phyloP scores from a whole-genome alignment of 306 rosid species.

The peach (Prunus persica) region DNA sequence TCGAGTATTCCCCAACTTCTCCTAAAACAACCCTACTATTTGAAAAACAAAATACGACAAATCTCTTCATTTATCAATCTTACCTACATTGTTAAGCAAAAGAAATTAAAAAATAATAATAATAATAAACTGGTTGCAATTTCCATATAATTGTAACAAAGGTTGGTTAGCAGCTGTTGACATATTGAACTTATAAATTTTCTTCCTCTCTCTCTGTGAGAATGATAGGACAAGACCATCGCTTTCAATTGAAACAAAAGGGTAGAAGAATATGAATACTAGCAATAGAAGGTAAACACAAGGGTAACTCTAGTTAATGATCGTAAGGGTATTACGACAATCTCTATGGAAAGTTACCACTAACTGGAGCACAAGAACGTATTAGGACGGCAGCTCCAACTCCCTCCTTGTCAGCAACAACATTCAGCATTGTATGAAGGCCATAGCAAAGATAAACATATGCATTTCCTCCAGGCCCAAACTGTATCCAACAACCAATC shows the following conservation, averaged over 20 bases:
- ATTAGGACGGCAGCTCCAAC: constrained; percentile 83
- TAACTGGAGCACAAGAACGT: constrained; percentile 89
- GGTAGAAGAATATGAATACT: neutral
- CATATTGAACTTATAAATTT: too few relatives aligned
- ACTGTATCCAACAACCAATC: constrained; percentile 41
- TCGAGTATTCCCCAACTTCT: neutral
- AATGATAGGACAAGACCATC: neutral
- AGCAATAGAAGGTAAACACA: neutral
- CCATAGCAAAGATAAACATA: constrained; percentile 90
- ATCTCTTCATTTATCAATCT: neutral
- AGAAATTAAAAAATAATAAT: too few relatives aligned
- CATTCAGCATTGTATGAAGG: constrained; percentile 70
- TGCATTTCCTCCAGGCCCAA: constrained; percentile 90
- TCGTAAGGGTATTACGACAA: neutral
- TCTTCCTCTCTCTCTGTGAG: neutral
- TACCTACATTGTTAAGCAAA: neutral
- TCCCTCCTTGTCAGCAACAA: constrained; percentile 92
- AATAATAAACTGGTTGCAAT: neutral
- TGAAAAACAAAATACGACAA: neutral
- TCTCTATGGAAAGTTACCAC: constrained; percentile 41
- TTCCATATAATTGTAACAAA: neutral
- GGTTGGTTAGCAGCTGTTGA: neutral
- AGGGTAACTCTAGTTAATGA: neutral
- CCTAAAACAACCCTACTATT: neutral
- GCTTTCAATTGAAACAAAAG: neutral